Evolutionary conservation across 2,329 filamentous ascomycete species (phyloP), one percentile per base, ranked within the genome.

Genomic region (Ascochyta fabae): DNA sequence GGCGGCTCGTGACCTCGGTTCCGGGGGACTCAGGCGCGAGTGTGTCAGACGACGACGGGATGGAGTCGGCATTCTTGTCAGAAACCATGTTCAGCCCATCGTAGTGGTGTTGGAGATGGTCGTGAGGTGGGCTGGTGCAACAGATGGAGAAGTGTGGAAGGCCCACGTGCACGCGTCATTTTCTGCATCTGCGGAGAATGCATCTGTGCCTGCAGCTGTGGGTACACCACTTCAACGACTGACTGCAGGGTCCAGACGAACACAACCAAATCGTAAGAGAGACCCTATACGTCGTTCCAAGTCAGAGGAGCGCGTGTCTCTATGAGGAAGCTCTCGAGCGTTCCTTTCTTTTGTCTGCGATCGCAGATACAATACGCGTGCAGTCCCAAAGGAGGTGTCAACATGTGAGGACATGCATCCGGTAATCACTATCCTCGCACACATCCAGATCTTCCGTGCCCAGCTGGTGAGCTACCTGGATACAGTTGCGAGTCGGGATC

Each of bases 1-100:
- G 60, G 55, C 53, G 58, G 63, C 65, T 66, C 65, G 65, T 69
- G 68, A 70, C 64, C 68, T 69, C 61, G 63, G 60, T 43, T 56
- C 49, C 55, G 42, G 47, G 29, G 27, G 58, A 58, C 26, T 31
- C 51, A 51, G 54, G 53, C 42, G 41, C 48, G 53, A 47, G 45
- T 39, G 42, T 53, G 61, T 68, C 65, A 68, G 62, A 48, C 62
- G 65, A 65, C 61, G 27, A 19, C 27, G 33, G 39, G 39, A 27
- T 40, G 34, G 29, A 48, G 48, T 56, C 64, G 60, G 60, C 58
- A 48, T 48, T 50, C 59, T 41, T 61, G 54, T 60, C 62, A 56
- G 36, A 27, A 34, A 16, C 42, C 24, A 41, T 50, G 27, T 35
- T 45, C 43, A 51, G 39, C 23, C 38, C 51, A 56, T 60, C 34